Evolutionary conservation across 495 filamentous ascomycete genomes (phyloP), one percentile per base, ranked within the genome.

Genomic region (Filosporella fistucella): DNA sequence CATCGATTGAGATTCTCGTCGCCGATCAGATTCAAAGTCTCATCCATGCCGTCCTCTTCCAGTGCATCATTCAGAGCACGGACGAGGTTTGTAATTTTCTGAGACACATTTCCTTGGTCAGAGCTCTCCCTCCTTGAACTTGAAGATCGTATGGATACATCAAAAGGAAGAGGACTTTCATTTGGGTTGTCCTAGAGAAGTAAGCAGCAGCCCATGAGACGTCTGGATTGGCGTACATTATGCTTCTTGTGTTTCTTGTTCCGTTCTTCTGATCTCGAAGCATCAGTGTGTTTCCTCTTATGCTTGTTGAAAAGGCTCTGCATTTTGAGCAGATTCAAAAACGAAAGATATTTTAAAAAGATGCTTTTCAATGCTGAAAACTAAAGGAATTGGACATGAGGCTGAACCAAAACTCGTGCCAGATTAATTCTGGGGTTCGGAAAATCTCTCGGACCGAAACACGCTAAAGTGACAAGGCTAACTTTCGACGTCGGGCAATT

Each of bases 61-160:
- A 55, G 33, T 16, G 39, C 42, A 13, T 55, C 48, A 18, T 52
- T 28, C 14, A 59, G 30, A n/a, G 52, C 46, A 16, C 14, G 26
- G 1, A 56, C 16, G 21, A 59, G 50, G 17, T 41, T 52, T 17
- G 48, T 35, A 10, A 56, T 21, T 40, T 59, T 59, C 33, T 47
- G 28, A 2, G 37, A 30, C 4, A 11, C 42, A 4, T 22, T 22
- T 17, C 18, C 10, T 11, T 32, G 24, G 12, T 42, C 39, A 26
- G 28, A 42, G 23, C 39, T 42, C 23, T 16, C 14, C 14, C 24
- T 42, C 10, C 28, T 22, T 14, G 5, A 18, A 6, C 6, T 9
- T 12, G 8, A 5, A 20, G 39, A 29, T 16, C 21, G 14, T 14
- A 3, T 42, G 12, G 39, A 42, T 16, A 17, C 5, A 9, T 14